A percentile compares a stretch with the other conserved stretches of the same genome.
These are phyloP conservation scores for Lactifluus echinatus DNA, from an alignment of 768 basidiomycete species.

Conservation along the genomic window DNA sequence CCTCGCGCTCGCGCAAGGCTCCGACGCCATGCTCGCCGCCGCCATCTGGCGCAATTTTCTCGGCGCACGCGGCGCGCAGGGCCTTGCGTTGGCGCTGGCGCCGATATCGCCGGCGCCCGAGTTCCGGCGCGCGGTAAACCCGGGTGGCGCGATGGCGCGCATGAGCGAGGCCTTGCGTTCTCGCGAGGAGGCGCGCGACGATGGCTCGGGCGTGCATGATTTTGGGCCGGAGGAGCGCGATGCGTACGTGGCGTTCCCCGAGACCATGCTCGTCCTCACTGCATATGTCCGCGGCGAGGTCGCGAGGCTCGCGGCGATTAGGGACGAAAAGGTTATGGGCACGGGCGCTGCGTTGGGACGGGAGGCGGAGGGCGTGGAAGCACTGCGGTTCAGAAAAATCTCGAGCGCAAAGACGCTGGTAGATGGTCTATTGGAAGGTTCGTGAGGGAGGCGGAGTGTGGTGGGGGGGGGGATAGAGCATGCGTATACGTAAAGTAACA, in stretches of 20 bases:
- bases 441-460: neutral
- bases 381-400: constrained; percentile 11
- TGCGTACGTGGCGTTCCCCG: constrained; percentile 65
- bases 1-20: constrained; percentile 56
- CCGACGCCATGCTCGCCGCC: constrained; percentile 74
- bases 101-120: constrained; percentile 19
- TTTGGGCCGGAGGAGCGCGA: constrained; percentile 51
- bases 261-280: constrained; percentile 63
- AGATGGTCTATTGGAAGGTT: neutral
- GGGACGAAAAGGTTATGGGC: constrained; percentile 14
- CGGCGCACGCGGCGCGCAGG: constrained; percentile 72
- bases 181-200: constrained; percentile 52
- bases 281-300: constrained; percentile 19
- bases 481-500: neutral
- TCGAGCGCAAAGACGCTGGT: neutral
- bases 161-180: constrained; percentile 41
- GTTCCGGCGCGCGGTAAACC: constrained; percentile 60
- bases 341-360: constrained; percentile 1
- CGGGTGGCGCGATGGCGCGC: constrained; percentile 58
- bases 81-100: constrained; percentile 36
- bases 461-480: neutral
- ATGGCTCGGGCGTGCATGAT: constrained; percentile 65
- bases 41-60: constrained; percentile 91
- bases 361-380: constrained; percentile 14
- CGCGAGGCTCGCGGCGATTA: constrained; percentile 9